Evolutionary conservation across 352 stramenopile genomes (phyloP).

Genomic region (Pythium biforme): DNA sequence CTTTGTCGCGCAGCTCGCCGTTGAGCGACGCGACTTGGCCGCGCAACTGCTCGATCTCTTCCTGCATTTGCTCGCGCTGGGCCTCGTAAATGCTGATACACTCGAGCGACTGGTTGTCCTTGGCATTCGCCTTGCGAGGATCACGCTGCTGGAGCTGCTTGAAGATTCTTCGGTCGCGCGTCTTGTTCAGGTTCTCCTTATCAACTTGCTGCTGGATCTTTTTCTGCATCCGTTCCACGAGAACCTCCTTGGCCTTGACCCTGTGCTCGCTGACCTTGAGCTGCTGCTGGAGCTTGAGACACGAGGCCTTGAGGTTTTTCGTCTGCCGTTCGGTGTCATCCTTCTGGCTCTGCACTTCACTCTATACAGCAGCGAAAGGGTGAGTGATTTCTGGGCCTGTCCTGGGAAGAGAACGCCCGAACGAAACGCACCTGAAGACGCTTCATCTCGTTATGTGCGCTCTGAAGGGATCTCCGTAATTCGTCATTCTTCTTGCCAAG

Average conservation of each 20-base stretch:
- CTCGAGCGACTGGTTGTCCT: slow-evolving; percentile 69
- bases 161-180: slow-evolving; percentile 57
- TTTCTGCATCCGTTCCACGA: slow-evolving; percentile 76
- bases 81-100: slow-evolving; percentile 69
- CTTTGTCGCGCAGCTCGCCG: slow-evolving; percentile 74
- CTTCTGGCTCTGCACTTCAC: slow-evolving; percentile 43
- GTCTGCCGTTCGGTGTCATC: slow-evolving; percentile 45
- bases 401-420: no score
- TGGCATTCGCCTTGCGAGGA: slow-evolving; percentile 46
- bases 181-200: slow-evolving; percentile 64
- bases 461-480: slow-evolving; percentile 40
- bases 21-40: slow-evolving; percentile 60
- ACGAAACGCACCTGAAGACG: slow-evolving; percentile 48
- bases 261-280: slow-evolving; percentile 85
- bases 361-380: slow-evolving; percentile 25
- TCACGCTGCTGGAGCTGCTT: slow-evolving; percentile 67
- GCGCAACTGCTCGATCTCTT: slow-evolving; percentile 69
- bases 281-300: slow-evolving; percentile 73
- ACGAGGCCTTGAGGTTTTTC: slow-evolving; percentile 65
- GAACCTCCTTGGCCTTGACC: slow-evolving; percentile 83
- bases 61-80: slow-evolving; percentile 67
- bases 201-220: slow-evolving; percentile 81
- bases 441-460: slow-evolving; percentile 48
- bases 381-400: no score
- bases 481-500: slow-evolving; percentile 57